Conservation (phyloP, 305 asterid species). For the Vinca major region DNA sequence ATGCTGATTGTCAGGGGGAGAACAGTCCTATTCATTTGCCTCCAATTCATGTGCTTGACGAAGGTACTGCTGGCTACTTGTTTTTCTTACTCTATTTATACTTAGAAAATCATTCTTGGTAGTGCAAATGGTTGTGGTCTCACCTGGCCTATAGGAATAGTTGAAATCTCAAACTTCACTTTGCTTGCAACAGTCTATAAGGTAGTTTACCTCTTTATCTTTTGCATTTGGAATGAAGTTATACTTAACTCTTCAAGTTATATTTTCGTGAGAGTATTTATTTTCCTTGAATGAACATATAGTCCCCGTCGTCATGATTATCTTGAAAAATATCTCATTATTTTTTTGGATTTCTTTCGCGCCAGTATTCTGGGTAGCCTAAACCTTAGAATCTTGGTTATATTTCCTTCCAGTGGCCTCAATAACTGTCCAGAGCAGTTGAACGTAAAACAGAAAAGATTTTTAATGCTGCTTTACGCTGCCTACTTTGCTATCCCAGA, state of each 20-base stretch:
- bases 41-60: slow-evolving; percentile 39
- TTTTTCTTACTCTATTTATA: slow-evolving; percentile 5
- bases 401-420: background rate
- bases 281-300: background rate
- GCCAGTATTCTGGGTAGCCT: background rate
- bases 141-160: background rate
- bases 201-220: background rate
- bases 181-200: background rate
- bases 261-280: background rate
- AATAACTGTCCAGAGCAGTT: background rate
- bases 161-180: slow-evolving; percentile 5
- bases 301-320: background rate
- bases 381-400: background rate
- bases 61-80: slow-evolving; percentile 34
- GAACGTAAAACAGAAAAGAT: background rate
- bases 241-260: background rate
- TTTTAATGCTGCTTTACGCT: background rate
- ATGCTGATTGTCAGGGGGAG: slow-evolving; percentile 43
- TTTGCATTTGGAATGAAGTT: background rate
- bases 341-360: background rate
- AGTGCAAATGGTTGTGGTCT: slow-evolving; percentile 1
- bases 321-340: background rate
- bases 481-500: background rate
- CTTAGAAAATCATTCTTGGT: background rate
- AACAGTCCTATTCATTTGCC: slow-evolving; percentile 32